These are phyloP conservation scores for Malassezia brasiliensis DNA, from an alignment of 1,284 basidiomycete genomes.

Conservation along the genomic window DNA sequence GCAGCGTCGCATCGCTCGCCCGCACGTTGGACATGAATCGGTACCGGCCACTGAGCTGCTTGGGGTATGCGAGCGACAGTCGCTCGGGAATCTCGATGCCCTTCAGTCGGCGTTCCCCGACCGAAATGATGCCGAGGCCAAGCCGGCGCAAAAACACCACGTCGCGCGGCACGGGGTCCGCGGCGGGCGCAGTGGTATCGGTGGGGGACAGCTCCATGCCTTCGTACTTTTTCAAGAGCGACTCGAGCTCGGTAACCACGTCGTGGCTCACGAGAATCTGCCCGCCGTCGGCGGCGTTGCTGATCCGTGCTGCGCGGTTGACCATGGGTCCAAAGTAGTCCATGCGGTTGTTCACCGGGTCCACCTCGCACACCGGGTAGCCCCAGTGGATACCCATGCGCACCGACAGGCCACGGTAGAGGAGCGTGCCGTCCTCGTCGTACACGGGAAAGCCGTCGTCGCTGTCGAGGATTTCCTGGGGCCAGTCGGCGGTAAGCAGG, in stretches of 20 bases:
- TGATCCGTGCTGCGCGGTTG: constrained; percentile 68
- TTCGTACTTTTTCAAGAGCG: constrained; percentile 29
- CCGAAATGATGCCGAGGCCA: constrained; percentile 63
- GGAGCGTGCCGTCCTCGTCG: constrained; percentile 61
- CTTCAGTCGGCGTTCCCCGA: constrained; percentile 87
- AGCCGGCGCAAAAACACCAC: constrained; percentile 66
- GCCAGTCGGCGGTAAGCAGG: constrained; percentile 81
- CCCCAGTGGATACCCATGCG: constrained; percentile 98
- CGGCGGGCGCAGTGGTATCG: neutral
- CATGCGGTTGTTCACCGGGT: constrained; percentile 91
- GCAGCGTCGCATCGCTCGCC: constrained; percentile 50
- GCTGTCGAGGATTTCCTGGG: constrained; percentile 81
- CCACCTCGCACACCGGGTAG: constrained; percentile 76
- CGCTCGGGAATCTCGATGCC: constrained; percentile 70
- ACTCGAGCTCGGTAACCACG: constrained; percentile 52
- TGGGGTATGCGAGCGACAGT: constrained; percentile 74
- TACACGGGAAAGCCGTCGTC: constrained; percentile 77
- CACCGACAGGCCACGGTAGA: constrained; percentile 82
- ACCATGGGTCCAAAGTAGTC: constrained; percentile 55
- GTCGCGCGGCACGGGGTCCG: constrained; percentile 47
- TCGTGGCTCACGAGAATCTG: constrained; percentile 90
- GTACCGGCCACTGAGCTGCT: constrained; percentile 63
- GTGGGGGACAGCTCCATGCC: neutral
- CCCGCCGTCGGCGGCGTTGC: constrained; percentile 74
- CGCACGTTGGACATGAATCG: constrained; percentile 46